phyloP scores from a whole-genome alignment of 257 asterid species.

The Gynochthodes officinalis region DNA sequence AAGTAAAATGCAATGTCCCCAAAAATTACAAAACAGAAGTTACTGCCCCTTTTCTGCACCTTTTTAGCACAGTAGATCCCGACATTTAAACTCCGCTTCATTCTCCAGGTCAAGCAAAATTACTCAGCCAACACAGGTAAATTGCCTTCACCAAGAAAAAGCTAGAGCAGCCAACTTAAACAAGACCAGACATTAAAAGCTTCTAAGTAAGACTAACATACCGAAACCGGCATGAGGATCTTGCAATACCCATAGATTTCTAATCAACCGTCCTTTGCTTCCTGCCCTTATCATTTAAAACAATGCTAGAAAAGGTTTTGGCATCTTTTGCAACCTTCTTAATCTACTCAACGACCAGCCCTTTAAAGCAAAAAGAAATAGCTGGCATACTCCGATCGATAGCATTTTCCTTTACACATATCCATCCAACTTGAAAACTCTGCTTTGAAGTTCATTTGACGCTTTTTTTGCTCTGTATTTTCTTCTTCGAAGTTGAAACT shows the following conservation, averaged over 20 bases:
- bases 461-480: background rate
- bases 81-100: constrained; percentile 5
- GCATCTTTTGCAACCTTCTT: constrained; percentile 7
- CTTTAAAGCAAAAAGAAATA: background rate
- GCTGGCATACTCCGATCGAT: constrained; percentile 1
- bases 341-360: constrained; percentile 2
- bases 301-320: background rate
- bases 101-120: background rate
- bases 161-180: background rate
- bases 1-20: background rate
- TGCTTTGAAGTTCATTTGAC: constrained; percentile 7
- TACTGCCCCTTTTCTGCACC: constrained; percentile 8
- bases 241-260: background rate
- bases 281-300: background rate
- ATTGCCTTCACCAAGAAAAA: constrained; percentile 6
- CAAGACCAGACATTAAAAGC: constrained; percentile 8
- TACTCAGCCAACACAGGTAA: background rate
- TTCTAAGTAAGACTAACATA: constrained; percentile 10
- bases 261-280: background rate
- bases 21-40: background rate
- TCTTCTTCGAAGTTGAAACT: background rate
- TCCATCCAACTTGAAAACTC: background rate
- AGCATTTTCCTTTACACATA: background rate
- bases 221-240: constrained; percentile 16
- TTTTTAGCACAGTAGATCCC: constrained; percentile 1